Conservation (phyloP, 2,329 filamentous ascomycete species). For the Pseudogymnoascus sp. region DNA sequence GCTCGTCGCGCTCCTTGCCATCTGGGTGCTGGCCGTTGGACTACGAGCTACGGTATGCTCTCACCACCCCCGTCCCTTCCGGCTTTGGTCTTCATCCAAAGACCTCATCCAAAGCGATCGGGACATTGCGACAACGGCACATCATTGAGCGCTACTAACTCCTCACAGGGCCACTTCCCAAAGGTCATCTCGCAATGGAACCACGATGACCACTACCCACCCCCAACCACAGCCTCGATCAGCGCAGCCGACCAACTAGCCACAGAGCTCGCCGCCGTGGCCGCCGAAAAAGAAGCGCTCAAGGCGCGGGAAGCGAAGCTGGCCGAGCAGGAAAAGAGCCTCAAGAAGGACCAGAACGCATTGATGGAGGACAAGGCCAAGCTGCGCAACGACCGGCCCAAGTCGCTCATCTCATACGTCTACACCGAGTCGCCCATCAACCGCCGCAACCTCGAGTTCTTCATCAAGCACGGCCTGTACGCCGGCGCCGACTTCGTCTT, state of each 20-base stretch:
- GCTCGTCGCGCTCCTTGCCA: background rate
- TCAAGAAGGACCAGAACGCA: background rate
- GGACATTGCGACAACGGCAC: background rate
- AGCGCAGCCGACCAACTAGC: background rate
- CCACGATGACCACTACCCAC: conserved; percentile 1
- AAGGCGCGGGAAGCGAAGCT: background rate
- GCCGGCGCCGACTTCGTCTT: conserved; percentile 9
- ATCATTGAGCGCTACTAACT: background rate
- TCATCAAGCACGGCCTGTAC: conserved; percentile 9
- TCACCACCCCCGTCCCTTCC: background rate
- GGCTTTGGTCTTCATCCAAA: background rate
- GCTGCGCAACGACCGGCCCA: background rate
- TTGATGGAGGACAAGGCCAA: background rate
- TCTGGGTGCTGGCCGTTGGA: background rate
- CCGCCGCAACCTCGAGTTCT: conserved; percentile 10
- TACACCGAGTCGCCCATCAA: conserved; percentile 8
- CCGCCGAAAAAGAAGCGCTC: background rate
- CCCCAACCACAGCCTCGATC: background rate
- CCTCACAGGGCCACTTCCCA: background rate
- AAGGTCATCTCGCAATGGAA: conserved; percentile 4
- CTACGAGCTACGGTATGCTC: background rate
- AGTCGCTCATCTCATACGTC: conserved; percentile 11
- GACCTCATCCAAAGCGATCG: background rate
- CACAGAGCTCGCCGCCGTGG: background rate
- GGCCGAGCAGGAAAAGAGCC: background rate